Evolutionary conservation across 2,329 filamentous ascomycete genomes (phyloP).

Genomic region (Hymenoscyphus fraxineus): DNA sequence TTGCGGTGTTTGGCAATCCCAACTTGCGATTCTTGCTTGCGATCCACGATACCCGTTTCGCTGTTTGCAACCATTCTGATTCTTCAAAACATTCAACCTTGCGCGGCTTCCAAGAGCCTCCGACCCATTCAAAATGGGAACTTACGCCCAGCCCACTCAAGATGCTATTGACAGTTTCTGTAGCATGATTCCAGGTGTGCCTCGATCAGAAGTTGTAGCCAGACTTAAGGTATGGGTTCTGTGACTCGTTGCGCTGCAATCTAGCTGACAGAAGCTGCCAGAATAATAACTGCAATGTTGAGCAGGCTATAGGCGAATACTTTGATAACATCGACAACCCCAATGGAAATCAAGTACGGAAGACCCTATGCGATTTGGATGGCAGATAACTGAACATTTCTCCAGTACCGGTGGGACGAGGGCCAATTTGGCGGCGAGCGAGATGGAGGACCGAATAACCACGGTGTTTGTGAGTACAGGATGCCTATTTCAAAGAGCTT

Average conservation of each 20-base stretch:
- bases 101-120: constrained; percentile 9
- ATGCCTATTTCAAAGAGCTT: not conserved
- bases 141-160: constrained; percentile 24
- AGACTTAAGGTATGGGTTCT: constrained; percentile 27
- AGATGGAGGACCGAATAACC: constrained; percentile 45
- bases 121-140: constrained; percentile 22
- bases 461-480: constrained; percentile 43
- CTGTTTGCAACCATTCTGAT: not conserved
- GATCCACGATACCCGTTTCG: not conserved
- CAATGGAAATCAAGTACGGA: constrained; percentile 36
- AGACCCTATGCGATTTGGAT: not conserved
- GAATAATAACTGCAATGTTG: constrained; percentile 45
- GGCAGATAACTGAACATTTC: not conserved
- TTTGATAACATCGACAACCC: constrained; percentile 37
- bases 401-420: constrained; percentile 55
- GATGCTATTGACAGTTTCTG: constrained; percentile 25
- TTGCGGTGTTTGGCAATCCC: not conserved
- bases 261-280: constrained; percentile 26
- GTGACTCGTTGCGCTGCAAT: not conserved
- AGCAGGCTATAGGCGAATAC: constrained; percentile 49
- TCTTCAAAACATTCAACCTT: not conserved
- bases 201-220: constrained; percentile 24
- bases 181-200: constrained; percentile 18
- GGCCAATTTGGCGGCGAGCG: constrained; percentile 49
- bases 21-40: not conserved